A percentile compares a stretch with the other conserved stretches of the same genome.
phyloP scores from a whole-genome alignment of 768 basidiomycete genomes.

The Phylloporus sp. region DNA sequence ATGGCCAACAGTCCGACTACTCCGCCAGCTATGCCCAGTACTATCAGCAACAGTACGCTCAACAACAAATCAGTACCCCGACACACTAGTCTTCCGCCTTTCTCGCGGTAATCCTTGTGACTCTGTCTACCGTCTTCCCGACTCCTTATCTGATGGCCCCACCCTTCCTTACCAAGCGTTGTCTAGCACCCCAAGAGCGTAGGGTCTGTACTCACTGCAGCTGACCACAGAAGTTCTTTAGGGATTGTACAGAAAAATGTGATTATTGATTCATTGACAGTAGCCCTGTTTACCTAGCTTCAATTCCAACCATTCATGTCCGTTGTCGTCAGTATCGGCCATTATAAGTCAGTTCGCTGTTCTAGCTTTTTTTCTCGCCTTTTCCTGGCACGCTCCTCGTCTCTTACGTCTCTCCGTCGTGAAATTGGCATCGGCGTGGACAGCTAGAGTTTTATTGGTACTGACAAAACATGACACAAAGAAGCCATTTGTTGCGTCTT shows the following conservation, averaged over 20 bases:
- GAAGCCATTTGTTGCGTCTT: conserved; percentile 93
- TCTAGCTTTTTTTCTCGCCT: conserved; percentile 9
- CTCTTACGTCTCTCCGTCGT: conserved; percentile 26
- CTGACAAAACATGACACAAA: conserved; percentile 90
- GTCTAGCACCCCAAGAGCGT: conserved; percentile 23
- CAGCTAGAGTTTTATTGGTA: neutral
- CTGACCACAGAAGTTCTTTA: conserved; percentile 32
- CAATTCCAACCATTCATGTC: conserved; percentile 11
- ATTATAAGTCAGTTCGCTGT: conserved; percentile 10
- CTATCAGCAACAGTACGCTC: conserved; percentile 84
- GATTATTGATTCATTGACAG: conserved; percentile 28
- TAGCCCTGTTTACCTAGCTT: conserved; percentile 22
- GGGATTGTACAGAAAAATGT: conserved; percentile 25
- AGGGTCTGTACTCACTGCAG: conserved; percentile 33
- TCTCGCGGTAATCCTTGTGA: conserved; percentile 27
- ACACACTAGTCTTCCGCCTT: conserved; percentile 24
- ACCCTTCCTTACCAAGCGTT: conserved; percentile 14
- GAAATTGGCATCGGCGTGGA: conserved; percentile 2
- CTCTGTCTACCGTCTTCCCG: conserved; percentile 12
- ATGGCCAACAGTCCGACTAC: conserved; percentile 58
- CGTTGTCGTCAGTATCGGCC: neutral
- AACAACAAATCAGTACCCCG: conserved; percentile 57
- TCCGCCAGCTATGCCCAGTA: conserved; percentile 76
- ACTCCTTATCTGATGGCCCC: conserved; percentile 13
- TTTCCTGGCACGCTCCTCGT: conserved; percentile 14